A percentile compares a stretch with the other conserved stretches of the same genome.
Conservation (phyloP, 2,329 filamentous ascomycete genomes). For the Hymenoscyphus repandus region DNA sequence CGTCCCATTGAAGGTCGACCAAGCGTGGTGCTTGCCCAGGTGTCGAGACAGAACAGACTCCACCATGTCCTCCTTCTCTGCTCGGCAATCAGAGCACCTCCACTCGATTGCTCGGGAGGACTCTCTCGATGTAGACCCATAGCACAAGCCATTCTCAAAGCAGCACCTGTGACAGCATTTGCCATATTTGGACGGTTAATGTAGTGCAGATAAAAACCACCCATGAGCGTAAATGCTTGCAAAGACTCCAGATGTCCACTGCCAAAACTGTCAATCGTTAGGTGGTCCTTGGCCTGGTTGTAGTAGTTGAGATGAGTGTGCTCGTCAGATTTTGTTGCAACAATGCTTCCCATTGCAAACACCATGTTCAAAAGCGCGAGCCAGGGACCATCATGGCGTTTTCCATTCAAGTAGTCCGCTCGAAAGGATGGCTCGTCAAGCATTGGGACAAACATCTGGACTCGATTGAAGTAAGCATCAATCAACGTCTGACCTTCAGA, state of each 20-base stretch:
- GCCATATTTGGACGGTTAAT: constrained; percentile 74
- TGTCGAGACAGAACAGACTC: constrained; percentile 69
- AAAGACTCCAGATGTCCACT: constrained; percentile 69
- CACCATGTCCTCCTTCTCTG: constrained; percentile 67
- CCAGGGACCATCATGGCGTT: constrained; percentile 64
- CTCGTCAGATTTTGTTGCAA: constrained; percentile 55
- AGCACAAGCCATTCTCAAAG: constrained; percentile 68
- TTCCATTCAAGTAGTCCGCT: constrained; percentile 56
- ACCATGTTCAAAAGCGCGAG: constrained; percentile 70
- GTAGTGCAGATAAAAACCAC: constrained; percentile 74
- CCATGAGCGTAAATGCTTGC: constrained; percentile 65
- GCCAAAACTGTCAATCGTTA: constrained; percentile 62
- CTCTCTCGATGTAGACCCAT: constrained; percentile 66
- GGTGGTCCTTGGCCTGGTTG: constrained; percentile 59
- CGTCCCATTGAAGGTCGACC: constrained; percentile 66
- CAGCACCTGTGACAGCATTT: constrained; percentile 65
- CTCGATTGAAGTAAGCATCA: constrained; percentile 70
- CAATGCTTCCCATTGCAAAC: constrained; percentile 69
- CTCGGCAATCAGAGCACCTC: constrained; percentile 43
- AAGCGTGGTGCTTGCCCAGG: constrained; percentile 67
- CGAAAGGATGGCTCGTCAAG: constrained; percentile 68
- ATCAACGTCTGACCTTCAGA: constrained; percentile 64
- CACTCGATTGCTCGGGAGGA: constrained; percentile 29
- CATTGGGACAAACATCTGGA: constrained; percentile 69
- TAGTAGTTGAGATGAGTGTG: constrained; percentile 67